Conservation (phyloP, 495 filamentous ascomycete genomes). For the Aspergillus affinis region DNA sequence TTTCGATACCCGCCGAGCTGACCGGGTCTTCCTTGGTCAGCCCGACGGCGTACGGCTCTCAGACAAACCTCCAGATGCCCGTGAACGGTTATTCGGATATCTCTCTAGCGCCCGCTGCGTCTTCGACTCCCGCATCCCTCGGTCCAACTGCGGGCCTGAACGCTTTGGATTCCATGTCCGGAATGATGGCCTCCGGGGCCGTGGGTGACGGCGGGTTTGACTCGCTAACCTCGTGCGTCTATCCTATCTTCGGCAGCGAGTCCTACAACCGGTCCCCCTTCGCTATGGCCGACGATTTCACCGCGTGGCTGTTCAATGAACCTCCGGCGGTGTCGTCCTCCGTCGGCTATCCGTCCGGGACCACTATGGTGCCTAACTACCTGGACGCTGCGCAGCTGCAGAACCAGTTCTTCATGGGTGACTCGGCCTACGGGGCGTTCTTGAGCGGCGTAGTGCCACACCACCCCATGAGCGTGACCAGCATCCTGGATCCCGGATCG, state of each 20-base stretch:
- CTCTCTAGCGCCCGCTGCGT: slow-evolving; percentile 18
- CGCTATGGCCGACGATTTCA: slow-evolving; percentile 87
- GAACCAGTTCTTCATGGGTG: slow-evolving; percentile 44
- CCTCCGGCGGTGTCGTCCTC: slow-evolving; percentile 34
- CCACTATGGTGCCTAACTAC: slow-evolving; percentile 46
- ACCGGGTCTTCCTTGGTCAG: slow-evolving; percentile 21
- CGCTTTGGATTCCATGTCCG: slow-evolving; percentile 33
- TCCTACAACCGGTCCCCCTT: slow-evolving; percentile 82
- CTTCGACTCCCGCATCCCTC: slow-evolving; percentile 18
- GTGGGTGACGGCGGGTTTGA: slow-evolving; percentile 53
- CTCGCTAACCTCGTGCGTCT: slow-evolving; percentile 64
- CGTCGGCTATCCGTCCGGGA: slow-evolving; percentile 25
- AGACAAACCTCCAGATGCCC: slow-evolving; percentile 22
- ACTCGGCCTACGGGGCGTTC: slow-evolving; percentile 38
- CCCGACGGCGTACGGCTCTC: slow-evolving; percentile 25
- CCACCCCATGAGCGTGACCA: slow-evolving; percentile 88
- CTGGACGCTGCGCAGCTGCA: slow-evolving; percentile 46
- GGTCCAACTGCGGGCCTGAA: slow-evolving; percentile 16
- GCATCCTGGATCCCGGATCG: slow-evolving; percentile 78
- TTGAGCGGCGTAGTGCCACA: slow-evolving; percentile 45
- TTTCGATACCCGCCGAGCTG: slow-evolving; percentile 31
- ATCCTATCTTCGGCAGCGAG: slow-evolving; percentile 83
- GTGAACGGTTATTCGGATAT: slow-evolving; percentile 34
- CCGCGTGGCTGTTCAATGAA: slow-evolving; percentile 86
- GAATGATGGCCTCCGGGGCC: slow-evolving; percentile 32